phyloP scores from a whole-genome alignment of 306 rosid genomes.

The Cicer yamashitae region DNA sequence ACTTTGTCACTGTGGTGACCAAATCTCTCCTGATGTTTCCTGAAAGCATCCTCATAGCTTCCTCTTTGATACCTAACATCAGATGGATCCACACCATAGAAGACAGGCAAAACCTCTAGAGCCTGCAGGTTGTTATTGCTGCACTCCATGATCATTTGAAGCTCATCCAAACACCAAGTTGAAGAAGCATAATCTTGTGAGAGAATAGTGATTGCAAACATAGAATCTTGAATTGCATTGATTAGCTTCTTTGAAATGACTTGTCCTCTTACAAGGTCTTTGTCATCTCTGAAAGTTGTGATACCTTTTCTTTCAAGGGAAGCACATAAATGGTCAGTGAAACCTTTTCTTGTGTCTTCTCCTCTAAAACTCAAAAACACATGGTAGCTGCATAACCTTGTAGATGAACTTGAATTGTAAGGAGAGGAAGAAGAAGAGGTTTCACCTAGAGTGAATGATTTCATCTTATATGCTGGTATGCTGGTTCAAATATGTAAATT shows the following conservation, averaged over 20 bases:
- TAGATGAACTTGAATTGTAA: neutral
- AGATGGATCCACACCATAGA: slow-evolving; percentile 27
- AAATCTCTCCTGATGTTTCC: slow-evolving; percentile 10
- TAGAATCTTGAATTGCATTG: slow-evolving; percentile 33
- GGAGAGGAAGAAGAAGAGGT: neutral
- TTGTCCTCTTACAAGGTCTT: slow-evolving; percentile 26
- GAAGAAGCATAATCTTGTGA: slow-evolving; percentile 34
- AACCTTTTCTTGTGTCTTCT: slow-evolving; percentile 27
- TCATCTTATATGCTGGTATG: too few relatives aligned
- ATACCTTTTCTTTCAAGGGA: slow-evolving; percentile 31
- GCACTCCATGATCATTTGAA: slow-evolving; percentile 34
- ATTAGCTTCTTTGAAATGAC: slow-evolving; percentile 19
- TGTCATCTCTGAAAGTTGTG: slow-evolving; percentile 34
- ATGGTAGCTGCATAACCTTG: slow-evolving; percentile 20
- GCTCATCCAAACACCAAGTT: slow-evolving; percentile 37
- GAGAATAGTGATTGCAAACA: slow-evolving; percentile 21
- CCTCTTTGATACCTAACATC: slow-evolving; percentile 33
- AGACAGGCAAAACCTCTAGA: neutral
- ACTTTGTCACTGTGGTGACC: neutral
- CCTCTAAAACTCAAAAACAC: slow-evolving; percentile 35
- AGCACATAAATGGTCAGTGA: slow-evolving; percentile 26
- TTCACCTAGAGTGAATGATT: neutral
- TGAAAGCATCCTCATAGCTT: slow-evolving; percentile 19
- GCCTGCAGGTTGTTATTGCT: neutral
- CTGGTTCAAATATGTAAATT: too few relatives aligned